phyloP scores from a whole-genome alignment of 2,329 filamentous ascomycete genomes.

The Colletotrichum spaethianum region DNA sequence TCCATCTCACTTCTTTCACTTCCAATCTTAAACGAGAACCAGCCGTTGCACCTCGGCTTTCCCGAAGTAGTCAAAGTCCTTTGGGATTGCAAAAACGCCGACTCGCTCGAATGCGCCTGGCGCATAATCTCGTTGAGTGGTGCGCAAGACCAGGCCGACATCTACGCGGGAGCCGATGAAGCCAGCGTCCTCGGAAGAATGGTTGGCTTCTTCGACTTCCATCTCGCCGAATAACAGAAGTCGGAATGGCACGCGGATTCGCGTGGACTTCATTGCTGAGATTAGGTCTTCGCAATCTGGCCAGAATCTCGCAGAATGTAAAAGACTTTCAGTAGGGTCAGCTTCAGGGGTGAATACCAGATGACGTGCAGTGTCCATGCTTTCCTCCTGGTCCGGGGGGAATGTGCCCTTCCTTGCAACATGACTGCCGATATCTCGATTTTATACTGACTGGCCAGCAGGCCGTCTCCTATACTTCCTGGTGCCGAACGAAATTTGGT shows the following conservation, averaged over 20 bases:
- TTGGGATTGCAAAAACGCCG: neutral
- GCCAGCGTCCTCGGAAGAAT: neutral
- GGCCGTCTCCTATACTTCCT: neutral
- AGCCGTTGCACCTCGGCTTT: neutral
- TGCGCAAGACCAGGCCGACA: neutral
- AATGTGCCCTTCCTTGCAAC: neutral
- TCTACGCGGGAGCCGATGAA: neutral
- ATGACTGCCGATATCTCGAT: neutral
- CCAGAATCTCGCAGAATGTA: neutral
- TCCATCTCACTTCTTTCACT: neutral
- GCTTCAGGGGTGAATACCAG: neutral
- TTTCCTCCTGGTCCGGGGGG: too few species aligned
- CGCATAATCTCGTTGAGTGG: neutral
- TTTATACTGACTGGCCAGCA: neutral
- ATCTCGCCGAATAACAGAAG: neutral
- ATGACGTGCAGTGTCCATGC: neutral
- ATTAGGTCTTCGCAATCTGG: neutral
- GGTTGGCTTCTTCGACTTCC: neutral
- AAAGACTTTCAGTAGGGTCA: neutral
- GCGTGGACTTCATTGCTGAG: neutral
- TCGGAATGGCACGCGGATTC: neutral
- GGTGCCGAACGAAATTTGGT: neutral
- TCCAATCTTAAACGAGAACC: neutral
- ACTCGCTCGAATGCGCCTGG: slow-evolving; percentile 8
- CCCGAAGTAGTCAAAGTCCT: neutral